These are phyloP conservation scores for Ceratocystis huliohia DNA, from an alignment of 2,329 filamentous ascomycete species.

Conservation along the genomic window DNA sequence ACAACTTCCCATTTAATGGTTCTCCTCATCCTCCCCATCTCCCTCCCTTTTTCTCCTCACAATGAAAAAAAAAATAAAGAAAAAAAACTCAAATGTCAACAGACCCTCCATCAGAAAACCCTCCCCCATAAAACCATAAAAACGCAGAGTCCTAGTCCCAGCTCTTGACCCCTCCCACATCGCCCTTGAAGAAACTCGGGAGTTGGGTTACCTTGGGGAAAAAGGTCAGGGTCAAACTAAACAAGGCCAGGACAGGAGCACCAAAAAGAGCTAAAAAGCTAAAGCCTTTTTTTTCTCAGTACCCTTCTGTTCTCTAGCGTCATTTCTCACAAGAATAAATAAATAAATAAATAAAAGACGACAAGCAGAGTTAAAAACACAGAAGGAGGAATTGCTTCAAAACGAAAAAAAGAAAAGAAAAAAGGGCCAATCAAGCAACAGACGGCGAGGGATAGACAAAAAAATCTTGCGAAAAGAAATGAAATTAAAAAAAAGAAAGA, in stretches of 20 bases:
- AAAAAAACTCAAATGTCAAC: background rate
- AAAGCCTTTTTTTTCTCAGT: slow-evolving; percentile 3
- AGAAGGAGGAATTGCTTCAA: background rate
- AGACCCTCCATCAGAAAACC: background rate
- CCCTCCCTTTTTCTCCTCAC: background rate
- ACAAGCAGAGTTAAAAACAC: background rate
- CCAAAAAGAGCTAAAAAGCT: background rate
- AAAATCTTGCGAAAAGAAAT: background rate
- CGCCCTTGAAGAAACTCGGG: slow-evolving; percentile 9
- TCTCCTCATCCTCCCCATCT: background rate
- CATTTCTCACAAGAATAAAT: slow-evolving; percentile 11
- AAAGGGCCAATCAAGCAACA: slow-evolving; percentile 20
- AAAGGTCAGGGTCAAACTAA: background rate
- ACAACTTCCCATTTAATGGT: background rate
- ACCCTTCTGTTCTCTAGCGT: background rate
- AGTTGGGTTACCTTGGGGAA: background rate
- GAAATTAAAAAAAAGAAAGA: slow-evolving; percentile 16
- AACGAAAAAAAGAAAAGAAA: slow-evolving; percentile 7
- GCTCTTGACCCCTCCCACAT: slow-evolving; percentile 1
- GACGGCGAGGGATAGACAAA: background rate
- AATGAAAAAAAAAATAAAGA: slow-evolving; percentile 6
- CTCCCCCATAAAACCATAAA: slow-evolving; percentile 9
- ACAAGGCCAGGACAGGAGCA: background rate
- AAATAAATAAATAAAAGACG: slow-evolving; percentile 14
- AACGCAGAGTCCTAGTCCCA: slow-evolving; percentile 4